Evolutionary conservation across 2,329 filamentous ascomycete genomes (phyloP), one percentile per base, ranked within the genome.

Genomic region (Colletotrichum sp.): DNA sequence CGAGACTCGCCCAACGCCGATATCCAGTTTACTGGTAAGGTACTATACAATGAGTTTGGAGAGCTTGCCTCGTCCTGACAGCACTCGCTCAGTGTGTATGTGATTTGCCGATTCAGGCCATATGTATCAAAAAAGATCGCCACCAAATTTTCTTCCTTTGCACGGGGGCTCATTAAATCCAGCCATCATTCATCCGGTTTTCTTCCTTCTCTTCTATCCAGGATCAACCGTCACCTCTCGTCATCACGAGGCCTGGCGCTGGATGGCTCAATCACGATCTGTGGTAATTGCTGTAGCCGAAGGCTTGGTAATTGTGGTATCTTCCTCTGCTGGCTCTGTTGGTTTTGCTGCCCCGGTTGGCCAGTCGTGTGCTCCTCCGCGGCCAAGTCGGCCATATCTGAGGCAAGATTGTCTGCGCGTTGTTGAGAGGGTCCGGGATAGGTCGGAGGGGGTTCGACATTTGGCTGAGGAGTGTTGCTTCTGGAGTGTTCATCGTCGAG

Each of bases 241-340:
- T 77, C 75, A 18, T 65, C 58, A 21, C 58, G 62, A 34, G 76
- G 72, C 32, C 71, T 75, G 36, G 76, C 76, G 52, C 84, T 87
- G 28, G 86, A 89, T n/a, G 89, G 89, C 79, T 92, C 89, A 63
- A 92, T 88, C 30, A 92, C 87, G 79, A 93, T 93, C 77, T 89
- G 87, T 4, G 91, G 91, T 30, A 92, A 81, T 32, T 80, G 81
- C 21, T 81, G 79, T 36, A 92, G 83, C 63, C 86, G 85, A 77
- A 92, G 78, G 78, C 88, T 91, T 3, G 90, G 90, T 63, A 92
- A 82, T 76, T 87, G 89, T 0, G 89, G 88, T 8, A 83, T 84
- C 52, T 84, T 84, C 14, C 66, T 65, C 52, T 75, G 59, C 52
- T 74, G 21, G 56, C 71, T 52, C 21, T 58, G 63, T 36, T 82